Percentiles rank a stretch among this genome's conserved stretches.
Conservation (phyloP, 345 rosid species). For the Angophora floribunda region DNA sequence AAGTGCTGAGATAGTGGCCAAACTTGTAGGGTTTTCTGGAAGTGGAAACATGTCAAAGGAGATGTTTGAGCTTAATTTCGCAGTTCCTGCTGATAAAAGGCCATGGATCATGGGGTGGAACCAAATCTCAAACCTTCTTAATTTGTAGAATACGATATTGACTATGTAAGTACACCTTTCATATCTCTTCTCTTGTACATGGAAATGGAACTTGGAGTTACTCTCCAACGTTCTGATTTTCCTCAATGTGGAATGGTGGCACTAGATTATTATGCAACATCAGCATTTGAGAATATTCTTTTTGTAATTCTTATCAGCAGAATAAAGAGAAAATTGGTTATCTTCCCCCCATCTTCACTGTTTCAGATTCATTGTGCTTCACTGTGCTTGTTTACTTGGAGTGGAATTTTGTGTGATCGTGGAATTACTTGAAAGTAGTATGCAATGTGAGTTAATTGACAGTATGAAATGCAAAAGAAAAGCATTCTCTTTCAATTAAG, state of each 20-base stretch:
- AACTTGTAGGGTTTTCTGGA: conserved; percentile 84
- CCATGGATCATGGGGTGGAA: conserved; percentile 95
- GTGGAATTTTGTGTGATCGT: background rate
- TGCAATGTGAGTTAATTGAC: background rate
- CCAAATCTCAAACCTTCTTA: conserved; percentile 74
- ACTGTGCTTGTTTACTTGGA: background rate
- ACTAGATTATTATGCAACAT: background rate
- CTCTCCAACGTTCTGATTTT: conserved; percentile 5
- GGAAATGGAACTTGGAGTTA: conserved; percentile 23
- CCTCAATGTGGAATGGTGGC: background rate
- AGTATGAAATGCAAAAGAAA: background rate
- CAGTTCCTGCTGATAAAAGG: conserved; percentile 74
- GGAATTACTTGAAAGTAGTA: background rate
- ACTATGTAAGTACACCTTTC: conserved; percentile 9
- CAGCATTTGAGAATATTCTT: background rate
- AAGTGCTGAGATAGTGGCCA: conserved; percentile 95
- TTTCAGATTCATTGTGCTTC: background rate
- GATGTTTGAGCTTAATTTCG: conserved; percentile 99
- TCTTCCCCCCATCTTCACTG: background rate
- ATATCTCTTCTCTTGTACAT: conserved; percentile 9
- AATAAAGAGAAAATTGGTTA: background rate
- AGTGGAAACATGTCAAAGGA: conserved; percentile 87
- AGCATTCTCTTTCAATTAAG: background rate
- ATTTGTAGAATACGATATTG: conserved; percentile 30
- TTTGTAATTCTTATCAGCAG: conserved; percentile 8